Conservation (phyloP, 192 early-diverging fungal genomes). For the Entomortierella chlamydospora region DNA sequence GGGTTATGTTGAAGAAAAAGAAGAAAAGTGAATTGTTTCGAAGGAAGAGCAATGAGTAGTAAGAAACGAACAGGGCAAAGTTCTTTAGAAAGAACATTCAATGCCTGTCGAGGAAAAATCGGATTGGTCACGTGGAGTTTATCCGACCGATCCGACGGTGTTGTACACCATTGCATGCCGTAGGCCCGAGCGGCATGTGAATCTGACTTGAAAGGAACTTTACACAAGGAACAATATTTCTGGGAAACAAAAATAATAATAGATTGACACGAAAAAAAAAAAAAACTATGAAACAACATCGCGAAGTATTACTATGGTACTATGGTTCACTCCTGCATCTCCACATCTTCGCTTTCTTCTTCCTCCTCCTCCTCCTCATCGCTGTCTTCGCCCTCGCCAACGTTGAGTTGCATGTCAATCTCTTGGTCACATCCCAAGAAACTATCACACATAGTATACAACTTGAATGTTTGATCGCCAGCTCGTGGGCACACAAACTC, state of each 20-base stretch:
- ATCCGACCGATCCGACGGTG: too few relatives aligned
- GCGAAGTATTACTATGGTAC: neutral
- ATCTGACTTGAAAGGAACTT: too few relatives aligned
- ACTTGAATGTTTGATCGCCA: constrained; percentile 72
- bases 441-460: constrained; percentile 95
- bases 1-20: too few relatives aligned
- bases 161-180: too few relatives aligned
- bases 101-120: neutral
- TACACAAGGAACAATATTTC: too few relatives aligned
- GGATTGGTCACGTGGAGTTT: neutral
- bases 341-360: constrained; percentile 50
- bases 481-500: constrained; percentile 83
- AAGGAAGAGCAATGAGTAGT: too few relatives aligned
- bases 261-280: neutral
- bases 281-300: neutral
- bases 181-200: neutral
- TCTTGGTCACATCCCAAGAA: constrained; percentile 98
- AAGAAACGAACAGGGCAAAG: too few relatives aligned
- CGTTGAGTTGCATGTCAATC: constrained; percentile 76
- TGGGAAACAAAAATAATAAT: too few relatives aligned
- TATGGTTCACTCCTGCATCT: constrained; percentile 31
- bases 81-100: too few relatives aligned
- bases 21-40: too few relatives aligned
- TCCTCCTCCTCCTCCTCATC: constrained; percentile 68
- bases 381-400: constrained; percentile 65